Percentiles rank a stretch among this genome's conserved stretches.
These are phyloP conservation scores for Gleditsia sinensis DNA, from an alignment of 306 rosid genomes.

Conservation along the genomic window DNA sequence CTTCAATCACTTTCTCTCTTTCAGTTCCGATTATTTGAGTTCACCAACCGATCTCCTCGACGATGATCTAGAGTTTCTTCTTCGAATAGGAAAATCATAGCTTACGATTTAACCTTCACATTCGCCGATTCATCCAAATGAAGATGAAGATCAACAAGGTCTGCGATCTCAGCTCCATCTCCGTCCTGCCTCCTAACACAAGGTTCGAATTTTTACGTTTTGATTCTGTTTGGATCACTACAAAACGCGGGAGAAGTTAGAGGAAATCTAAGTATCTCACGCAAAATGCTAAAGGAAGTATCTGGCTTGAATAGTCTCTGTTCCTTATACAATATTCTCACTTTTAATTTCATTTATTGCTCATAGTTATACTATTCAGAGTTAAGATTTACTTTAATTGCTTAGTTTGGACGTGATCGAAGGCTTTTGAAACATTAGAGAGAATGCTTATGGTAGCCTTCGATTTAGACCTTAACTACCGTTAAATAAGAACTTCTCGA, in stretches of 20 bases:
- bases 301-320: neutral
- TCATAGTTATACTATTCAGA: neutral
- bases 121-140: slow-evolving; percentile 34
- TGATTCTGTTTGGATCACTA: neutral
- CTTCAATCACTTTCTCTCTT: neutral
- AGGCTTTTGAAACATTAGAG: neutral
- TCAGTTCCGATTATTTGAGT: neutral
- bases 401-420: slow-evolving; percentile 12
- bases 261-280: neutral
- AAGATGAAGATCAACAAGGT: slow-evolving; percentile 89
- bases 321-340: neutral
- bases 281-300: neutral
- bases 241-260: slow-evolving; percentile 7
- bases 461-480: neutral
- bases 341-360: neutral
- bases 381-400: neutral
- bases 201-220: slow-evolving; percentile 40
- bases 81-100: neutral
- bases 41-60: slow-evolving; percentile 15
- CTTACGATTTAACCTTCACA: neutral
- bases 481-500: neutral
- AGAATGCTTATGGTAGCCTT: neutral
- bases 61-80: slow-evolving; percentile 16
- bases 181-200: slow-evolving; percentile 81
- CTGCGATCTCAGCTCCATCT: slow-evolving; percentile 83